A percentile compares a stretch with the other conserved stretches of the same genome.
These are phyloP conservation scores for Saccharomyces hybrid DNA, from an alignment of 1,139 yeast genomes.

Conservation along the genomic window DNA sequence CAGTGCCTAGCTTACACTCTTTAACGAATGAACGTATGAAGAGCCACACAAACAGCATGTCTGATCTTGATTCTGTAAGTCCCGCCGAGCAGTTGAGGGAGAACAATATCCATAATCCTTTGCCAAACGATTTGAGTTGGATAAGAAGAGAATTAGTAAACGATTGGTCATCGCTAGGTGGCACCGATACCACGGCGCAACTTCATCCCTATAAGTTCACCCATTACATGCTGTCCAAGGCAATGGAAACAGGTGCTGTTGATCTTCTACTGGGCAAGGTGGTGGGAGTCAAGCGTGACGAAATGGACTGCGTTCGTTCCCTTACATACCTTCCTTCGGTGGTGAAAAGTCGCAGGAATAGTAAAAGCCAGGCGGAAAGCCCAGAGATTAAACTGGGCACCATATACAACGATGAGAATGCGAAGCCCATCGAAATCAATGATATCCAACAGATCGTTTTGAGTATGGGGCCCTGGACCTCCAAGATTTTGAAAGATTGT, in stretches of 20 bases:
- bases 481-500: conserved; percentile 79
- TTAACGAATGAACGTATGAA: not conserved
- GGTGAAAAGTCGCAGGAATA: not conserved
- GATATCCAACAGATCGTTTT: conserved; percentile 74
- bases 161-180: conserved; percentile 78
- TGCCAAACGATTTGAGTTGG: conserved; percentile 81
- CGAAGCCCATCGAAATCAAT: conserved; percentile 33
- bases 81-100: not conserved
- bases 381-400: not conserved
- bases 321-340: not conserved
- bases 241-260: conserved; percentile 74
- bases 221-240: conserved; percentile 67
- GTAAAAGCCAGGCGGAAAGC: not conserved
- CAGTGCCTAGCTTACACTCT: not conserved
- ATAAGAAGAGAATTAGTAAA: conserved; percentile 56
- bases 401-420: not conserved
- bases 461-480: conserved; percentile 95
- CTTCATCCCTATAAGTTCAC: conserved; percentile 95
- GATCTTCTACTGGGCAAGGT: conserved; percentile 82
- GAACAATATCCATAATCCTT: conserved; percentile 32
- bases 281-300: conserved; percentile 50
- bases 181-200: conserved; percentile 85
- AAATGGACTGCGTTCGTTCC: conserved; percentile 45
- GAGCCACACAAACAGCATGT: not conserved
- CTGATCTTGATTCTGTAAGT: not conserved